Evolutionary conservation across 148 eudicot species (phyloP), one percentile per base, ranked within the genome.

Genomic region (Chenopodium berlandieri): DNA sequence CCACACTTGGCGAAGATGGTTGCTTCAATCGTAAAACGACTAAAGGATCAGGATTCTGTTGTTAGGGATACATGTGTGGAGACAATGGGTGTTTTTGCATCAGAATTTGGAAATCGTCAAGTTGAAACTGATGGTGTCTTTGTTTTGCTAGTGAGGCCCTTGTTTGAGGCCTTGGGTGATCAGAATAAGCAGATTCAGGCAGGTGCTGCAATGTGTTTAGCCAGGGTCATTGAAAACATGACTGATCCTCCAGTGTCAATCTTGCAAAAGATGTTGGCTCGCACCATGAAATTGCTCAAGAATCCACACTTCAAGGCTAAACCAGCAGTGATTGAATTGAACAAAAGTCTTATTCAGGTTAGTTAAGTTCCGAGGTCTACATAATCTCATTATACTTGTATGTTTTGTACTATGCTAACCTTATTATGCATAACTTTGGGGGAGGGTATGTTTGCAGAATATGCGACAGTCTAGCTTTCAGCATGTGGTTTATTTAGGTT

Each of bases 141-240:
- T 84, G 82, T 89, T 67, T 76, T 84, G 78, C 75, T 92, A 22
- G 97, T 92, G 79, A 90, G 86, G 87, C 98, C 98, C 76, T 90
- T 92, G 83, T 92, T 94, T 85, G 97, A 94, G 84, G 91, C 94
- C 4, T 81, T 94, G 76, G 95, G 97, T 78, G 97, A 94, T 84
- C 95, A 94, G 85, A 94, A 92, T 87, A 94, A 89, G 87, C 93
- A 90, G 30, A 87, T 91, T 83, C 98, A 91, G 78, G 81, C 82
- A 71, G 98, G 98, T 84, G 88, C 94, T 16, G 94, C 97, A 19
- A 78, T 91, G 90, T 92, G 97, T 81, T 85, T 94, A 84, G 88
- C 98, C 44, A 86, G 89, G 84, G 88, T 92, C 68, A 89, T 94
- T 68, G 95, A 94, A 78, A 87, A 77, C 80, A 90, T 91, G 66